A percentile compares a stretch with the other conserved stretches of the same genome.
Evolutionary conservation across 768 basidiomycete genomes (phyloP).

Genomic region (Lentinula sp.): DNA sequence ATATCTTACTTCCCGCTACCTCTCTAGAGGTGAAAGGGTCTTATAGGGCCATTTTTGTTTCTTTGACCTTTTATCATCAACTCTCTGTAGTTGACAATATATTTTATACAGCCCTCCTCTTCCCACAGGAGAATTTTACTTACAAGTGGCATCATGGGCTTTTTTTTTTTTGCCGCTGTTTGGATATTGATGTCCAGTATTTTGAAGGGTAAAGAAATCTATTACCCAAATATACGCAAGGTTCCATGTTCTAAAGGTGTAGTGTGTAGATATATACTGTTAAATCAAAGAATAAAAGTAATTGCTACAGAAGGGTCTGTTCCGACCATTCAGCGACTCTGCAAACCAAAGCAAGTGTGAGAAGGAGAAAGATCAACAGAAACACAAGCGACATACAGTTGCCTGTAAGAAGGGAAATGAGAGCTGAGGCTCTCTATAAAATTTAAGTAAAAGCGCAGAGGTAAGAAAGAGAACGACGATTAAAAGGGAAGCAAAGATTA

Average conservation of each 20-base stretch:
- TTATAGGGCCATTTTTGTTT: too few relatives aligned
- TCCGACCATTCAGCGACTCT: slow-evolving; percentile 6
- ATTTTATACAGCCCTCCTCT: too few relatives aligned
- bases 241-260: not conserved
- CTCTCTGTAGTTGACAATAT: too few relatives aligned
- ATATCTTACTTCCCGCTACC: too few relatives aligned
- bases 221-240: not conserved
- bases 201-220: not conserved
- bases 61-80: too few relatives aligned
- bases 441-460: slow-evolving; percentile 6
- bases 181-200: too few relatives aligned
- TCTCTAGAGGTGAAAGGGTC: too few relatives aligned
- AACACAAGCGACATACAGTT: slow-evolving; percentile 13
- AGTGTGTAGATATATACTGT: slow-evolving; percentile 3
- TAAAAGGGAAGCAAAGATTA: slow-evolving; percentile 10
- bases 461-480: slow-evolving; percentile 11
- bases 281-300: slow-evolving; percentile 13
- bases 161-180: too few relatives aligned
- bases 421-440: not conserved
- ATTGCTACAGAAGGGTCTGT: slow-evolving; percentile 8
- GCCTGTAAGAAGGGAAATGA: slow-evolving; percentile 7
- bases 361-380: slow-evolving; percentile 15
- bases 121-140: too few relatives aligned
- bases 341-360: slow-evolving; percentile 1
- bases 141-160: too few relatives aligned